Evolutionary conservation across 768 basidiomycete species (phyloP).

Genomic region (Lentinus tigrinus): DNA sequence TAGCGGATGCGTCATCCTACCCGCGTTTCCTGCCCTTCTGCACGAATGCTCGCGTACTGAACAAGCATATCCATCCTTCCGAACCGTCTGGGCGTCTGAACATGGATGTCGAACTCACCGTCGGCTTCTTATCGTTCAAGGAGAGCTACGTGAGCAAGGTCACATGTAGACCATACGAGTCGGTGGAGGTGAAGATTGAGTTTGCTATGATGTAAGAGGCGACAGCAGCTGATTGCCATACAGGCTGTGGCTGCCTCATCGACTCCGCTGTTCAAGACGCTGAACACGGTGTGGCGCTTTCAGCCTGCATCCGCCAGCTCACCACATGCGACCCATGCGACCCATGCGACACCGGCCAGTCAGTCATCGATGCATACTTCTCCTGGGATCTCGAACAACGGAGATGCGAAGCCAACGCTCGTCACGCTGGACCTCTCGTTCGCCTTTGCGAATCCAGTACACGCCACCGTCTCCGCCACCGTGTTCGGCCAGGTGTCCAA

Average conservation of each 20-base stretch:
- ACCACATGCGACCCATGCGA: constrained; percentile 33
- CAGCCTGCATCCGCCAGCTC: constrained; percentile 50
- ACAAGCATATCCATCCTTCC: constrained; percentile 19
- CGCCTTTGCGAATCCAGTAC: constrained; percentile 83
- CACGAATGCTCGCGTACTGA: constrained; percentile 65
- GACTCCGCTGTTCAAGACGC: constrained; percentile 70
- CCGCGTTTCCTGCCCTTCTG: constrained; percentile 89
- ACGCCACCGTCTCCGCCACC: constrained; percentile 76
- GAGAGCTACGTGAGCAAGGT: constrained; percentile 90
- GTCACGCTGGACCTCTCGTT: constrained; percentile 85
- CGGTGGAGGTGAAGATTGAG: constrained; percentile 64
- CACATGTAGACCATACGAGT: constrained; percentile 72
- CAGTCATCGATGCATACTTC: background rate
- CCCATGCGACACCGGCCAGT: background rate
- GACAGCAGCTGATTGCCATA: background rate
- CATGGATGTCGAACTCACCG: constrained; percentile 83
- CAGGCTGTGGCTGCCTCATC: constrained; percentile 73
- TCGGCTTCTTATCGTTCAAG: constrained; percentile 83
- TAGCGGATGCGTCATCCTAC: constrained; percentile 87
- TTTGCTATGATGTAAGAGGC: constrained; percentile 5
- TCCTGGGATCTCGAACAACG: background rate
- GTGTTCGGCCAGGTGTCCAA: constrained; percentile 88
- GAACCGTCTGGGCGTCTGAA: constrained; percentile 28
- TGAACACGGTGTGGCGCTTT: constrained; percentile 75
- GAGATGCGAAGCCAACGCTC: constrained; percentile 56